Percentiles rank a stretch among this genome's conserved stretches.
phyloP scores from a whole-genome alignment of 1,284 basidiomycete species.

The Ganoderma multipileum region DNA sequence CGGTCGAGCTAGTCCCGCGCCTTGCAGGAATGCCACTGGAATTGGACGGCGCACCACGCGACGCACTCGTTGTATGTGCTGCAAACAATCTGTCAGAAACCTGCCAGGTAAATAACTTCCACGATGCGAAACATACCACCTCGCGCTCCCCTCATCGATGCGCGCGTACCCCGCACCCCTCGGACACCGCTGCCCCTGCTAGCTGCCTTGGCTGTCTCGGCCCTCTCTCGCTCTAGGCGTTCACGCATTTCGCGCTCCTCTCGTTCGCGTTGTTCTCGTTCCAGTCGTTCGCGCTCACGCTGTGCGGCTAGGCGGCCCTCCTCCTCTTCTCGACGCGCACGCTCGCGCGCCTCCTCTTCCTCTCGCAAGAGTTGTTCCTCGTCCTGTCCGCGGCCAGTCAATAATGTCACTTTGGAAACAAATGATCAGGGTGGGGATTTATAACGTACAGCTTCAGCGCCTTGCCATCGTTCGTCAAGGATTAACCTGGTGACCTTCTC shows the following conservation, averaged over 20 bases:
- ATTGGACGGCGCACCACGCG: constrained; percentile 10
- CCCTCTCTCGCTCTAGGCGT: constrained; percentile 39
- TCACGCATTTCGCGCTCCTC: constrained; percentile 55
- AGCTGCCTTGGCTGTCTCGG: constrained; percentile 26
- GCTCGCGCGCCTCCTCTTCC: constrained; percentile 3
- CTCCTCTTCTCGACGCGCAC: constrained; percentile 1
- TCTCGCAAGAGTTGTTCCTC: constrained; percentile 49
- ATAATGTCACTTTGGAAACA: neutral
- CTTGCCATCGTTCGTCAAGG: constrained; percentile 77
- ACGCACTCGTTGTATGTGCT: constrained; percentile 17
- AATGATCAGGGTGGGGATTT: too few species aligned
- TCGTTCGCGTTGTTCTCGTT: constrained; percentile 57
- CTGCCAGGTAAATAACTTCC: neutral
- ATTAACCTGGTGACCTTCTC: constrained; percentile 70
- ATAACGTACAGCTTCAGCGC: constrained; percentile 66
- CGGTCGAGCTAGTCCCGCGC: constrained; percentile 20
- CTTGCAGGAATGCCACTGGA: constrained; percentile 18
- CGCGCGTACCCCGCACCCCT: constrained; percentile 47
- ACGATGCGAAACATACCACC: neutral
- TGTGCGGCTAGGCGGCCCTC: constrained; percentile 41
- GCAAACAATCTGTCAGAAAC: neutral
- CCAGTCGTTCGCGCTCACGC: constrained; percentile 53
- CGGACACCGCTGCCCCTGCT: constrained; percentile 43
- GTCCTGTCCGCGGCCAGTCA: constrained; percentile 51
- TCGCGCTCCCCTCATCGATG: constrained; percentile 42